Evolutionary conservation across 2,329 filamentous ascomycete genomes (phyloP).

Genomic region (Trichophyton equinum): DNA sequence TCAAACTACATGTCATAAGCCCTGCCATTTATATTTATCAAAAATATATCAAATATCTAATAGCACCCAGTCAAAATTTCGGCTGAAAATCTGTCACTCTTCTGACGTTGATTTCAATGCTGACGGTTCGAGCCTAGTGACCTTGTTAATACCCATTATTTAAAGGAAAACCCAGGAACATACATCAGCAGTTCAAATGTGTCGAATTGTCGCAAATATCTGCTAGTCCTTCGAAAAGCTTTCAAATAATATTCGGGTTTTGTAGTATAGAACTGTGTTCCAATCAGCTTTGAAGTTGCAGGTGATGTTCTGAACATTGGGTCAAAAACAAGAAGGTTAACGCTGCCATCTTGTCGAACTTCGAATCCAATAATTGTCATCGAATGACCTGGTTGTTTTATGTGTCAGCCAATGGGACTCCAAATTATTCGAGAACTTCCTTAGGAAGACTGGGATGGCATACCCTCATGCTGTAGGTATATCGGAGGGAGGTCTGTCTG

Average conservation of each 20-base stretch:
- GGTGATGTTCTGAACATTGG: conserved; percentile 63
- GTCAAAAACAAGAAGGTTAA: conserved; percentile 74
- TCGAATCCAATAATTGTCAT: conserved; percentile 83
- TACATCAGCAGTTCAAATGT: conserved; percentile 72
- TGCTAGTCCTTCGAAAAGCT: conserved; percentile 57
- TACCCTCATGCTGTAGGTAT: conserved; percentile 75
- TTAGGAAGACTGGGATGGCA: conserved; percentile 6
- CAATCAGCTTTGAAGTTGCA: conserved; percentile 48
- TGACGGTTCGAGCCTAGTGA: background rate
- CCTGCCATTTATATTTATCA: no score
- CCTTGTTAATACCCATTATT: background rate
- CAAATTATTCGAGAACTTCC: background rate
- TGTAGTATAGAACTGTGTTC: conserved; percentile 26
- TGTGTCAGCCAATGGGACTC: background rate
- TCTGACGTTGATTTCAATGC: background rate
- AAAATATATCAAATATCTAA: no score
- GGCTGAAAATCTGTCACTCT: no score
- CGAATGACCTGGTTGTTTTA: conserved; percentile 53
- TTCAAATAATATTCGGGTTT: conserved; percentile 48
- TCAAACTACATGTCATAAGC: no score
- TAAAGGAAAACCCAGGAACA: conserved; percentile 8
- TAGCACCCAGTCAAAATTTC: no score
- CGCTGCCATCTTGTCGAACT: conserved; percentile 48
- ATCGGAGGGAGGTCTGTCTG: conserved; percentile 66
- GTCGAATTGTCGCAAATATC: conserved; percentile 56